These are phyloP conservation scores for Penicillium verrucosum DNA, from an alignment of 2,329 filamentous ascomycete genomes.

Conservation along the genomic window DNA sequence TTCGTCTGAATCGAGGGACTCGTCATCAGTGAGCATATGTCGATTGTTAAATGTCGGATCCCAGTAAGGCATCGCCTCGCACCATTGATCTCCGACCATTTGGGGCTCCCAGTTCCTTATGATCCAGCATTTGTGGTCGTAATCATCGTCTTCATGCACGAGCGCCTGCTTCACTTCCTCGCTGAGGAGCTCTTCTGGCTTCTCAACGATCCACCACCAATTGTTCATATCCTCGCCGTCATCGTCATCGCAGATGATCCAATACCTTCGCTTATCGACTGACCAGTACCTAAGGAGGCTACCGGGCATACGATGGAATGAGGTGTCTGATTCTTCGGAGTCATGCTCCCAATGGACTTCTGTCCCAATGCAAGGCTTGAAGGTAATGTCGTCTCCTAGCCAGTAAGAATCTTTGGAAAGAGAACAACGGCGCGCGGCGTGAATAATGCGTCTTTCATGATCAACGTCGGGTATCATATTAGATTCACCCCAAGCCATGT, in stretches of 20 bases:
- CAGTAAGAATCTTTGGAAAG: constrained; percentile 1
- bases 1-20: constrained; percentile 7
- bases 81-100: background rate
- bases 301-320: constrained; percentile 4
- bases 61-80: constrained; percentile 2
- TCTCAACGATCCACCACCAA: constrained; percentile 11
- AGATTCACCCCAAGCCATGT: constrained; percentile 11
- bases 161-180: constrained; percentile 1
- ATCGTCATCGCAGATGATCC: constrained; percentile 3
- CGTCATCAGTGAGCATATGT: constrained; percentile 5
- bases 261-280: constrained; percentile 9
- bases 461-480: constrained; percentile 7
- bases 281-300: constrained; percentile 6
- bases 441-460: background rate
- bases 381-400: constrained; percentile 3
- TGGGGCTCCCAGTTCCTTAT: constrained; percentile 3
- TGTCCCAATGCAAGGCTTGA: constrained; percentile 4
- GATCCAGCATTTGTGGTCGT: constrained; percentile 7
- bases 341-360: constrained; percentile 1
- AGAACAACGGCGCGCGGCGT: constrained; percentile 7
- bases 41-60: constrained; percentile 13
- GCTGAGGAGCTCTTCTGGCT: constrained; percentile 9
- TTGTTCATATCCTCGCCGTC: background rate
- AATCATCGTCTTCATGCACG: background rate
- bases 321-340: background rate